Percentiles rank a stretch among this genome's conserved stretches.
Conservation (phyloP, 805 yeast genomes). For the Wickerhamiella azyma region DNA sequence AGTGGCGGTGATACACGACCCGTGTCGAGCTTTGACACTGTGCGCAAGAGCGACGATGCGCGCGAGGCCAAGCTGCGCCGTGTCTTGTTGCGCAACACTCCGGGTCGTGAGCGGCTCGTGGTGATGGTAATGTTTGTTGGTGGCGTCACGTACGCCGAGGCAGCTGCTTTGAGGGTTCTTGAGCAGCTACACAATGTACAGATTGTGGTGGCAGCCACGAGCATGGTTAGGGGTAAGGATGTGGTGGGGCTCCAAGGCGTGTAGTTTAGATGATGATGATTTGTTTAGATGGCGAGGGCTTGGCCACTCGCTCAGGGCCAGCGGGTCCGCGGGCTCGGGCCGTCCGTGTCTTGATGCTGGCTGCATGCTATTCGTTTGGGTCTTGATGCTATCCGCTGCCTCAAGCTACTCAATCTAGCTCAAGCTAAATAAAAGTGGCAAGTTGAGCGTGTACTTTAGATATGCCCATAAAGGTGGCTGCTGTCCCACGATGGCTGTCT, state of each 20-base stretch:
- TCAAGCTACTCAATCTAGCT: not conserved
- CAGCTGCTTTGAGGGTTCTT: slow-evolving; percentile 53
- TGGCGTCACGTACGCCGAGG: slow-evolving; percentile 76
- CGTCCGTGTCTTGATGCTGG: no score
- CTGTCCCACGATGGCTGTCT: no score
- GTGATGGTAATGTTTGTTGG: slow-evolving; percentile 54
- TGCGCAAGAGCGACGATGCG: slow-evolving; percentile 13
- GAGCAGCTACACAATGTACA: slow-evolving; percentile 26
- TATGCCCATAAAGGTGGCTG: no score
- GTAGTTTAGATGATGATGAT: not conserved
- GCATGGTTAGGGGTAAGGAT: slow-evolving; percentile 31
- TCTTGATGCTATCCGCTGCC: no score
- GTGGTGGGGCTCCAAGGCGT: not conserved
- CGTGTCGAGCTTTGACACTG: slow-evolving; percentile 14
- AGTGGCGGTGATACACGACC: slow-evolving; percentile 18
- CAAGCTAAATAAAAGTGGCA: not conserved
- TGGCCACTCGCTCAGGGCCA: no score
- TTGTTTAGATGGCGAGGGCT: no score
- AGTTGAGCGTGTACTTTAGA: no score
- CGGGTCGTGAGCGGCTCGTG: slow-evolving; percentile 22
- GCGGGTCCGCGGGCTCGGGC: no score
- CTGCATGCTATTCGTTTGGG: no score
- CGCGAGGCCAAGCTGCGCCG: slow-evolving; percentile 25
- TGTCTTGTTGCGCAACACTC: slow-evolving; percentile 23
- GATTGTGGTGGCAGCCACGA: slow-evolving; percentile 36